Evolutionary conservation across 352 stramenopile genomes (phyloP).

Genomic region (Phytophthora cactorum): DNA sequence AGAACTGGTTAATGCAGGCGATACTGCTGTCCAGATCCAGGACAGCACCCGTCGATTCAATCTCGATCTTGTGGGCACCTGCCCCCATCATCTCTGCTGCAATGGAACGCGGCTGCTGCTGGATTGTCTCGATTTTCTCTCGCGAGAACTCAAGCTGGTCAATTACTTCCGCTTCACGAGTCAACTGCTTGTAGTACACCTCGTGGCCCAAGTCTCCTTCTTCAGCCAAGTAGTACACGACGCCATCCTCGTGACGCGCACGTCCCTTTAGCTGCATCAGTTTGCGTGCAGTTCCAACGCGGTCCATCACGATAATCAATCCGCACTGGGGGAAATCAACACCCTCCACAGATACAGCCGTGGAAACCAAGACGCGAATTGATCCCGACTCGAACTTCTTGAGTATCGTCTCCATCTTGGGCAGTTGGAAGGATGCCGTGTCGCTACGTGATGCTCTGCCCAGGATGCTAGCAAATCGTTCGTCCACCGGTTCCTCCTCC

Average conservation of each 20-base stretch:
- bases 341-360: constrained; percentile 77
- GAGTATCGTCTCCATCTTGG: constrained; percentile 64
- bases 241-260: constrained; percentile 75
- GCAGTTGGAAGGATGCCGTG: constrained; percentile 61
- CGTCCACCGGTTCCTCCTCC: constrained; percentile 13
- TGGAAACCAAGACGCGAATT: constrained; percentile 74
- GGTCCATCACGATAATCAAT: constrained; percentile 69
- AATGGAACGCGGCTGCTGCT: constrained; percentile 62
- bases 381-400: constrained; percentile 60
- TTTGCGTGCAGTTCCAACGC: constrained; percentile 59
- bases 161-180: constrained; percentile 56
- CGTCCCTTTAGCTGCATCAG: constrained; percentile 79
- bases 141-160: constrained; percentile 64
- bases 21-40: constrained; percentile 83
- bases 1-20: constrained; percentile 79
- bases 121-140: constrained; percentile 68
- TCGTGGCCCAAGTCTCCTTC: constrained; percentile 52
- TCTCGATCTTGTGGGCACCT: constrained; percentile 42
- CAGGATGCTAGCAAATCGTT: constrained; percentile 68
- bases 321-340: constrained; percentile 83
- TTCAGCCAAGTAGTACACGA: constrained; percentile 79
- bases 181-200: constrained; percentile 55
- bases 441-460: constrained; percentile 60
- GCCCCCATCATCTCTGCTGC: constrained; percentile 47
- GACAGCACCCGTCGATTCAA: constrained; percentile 64